Percentiles rank a stretch among this genome's conserved stretches.
These are phyloP conservation scores for Hymenoscyphus infarciens DNA, from an alignment of 2,329 filamentous ascomycete genomes.

Conservation along the genomic window DNA sequence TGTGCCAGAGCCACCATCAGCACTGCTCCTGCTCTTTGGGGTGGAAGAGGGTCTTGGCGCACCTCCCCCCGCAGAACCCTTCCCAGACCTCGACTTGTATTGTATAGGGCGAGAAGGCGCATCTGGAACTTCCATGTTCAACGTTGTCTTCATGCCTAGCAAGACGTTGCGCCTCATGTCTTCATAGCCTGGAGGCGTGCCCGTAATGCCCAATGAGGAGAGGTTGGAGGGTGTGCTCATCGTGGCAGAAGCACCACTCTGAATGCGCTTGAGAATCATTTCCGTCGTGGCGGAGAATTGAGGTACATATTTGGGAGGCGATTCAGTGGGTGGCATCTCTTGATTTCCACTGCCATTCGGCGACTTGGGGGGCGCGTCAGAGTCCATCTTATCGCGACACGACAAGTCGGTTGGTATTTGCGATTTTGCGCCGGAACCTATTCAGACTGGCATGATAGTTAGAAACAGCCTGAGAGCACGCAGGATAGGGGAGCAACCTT, in stretches of 20 bases:
- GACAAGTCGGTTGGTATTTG: constrained; percentile 3
- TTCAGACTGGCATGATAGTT: background rate
- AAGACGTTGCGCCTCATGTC: constrained; percentile 36
- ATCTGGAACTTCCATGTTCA: constrained; percentile 34
- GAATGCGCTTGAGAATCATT: constrained; percentile 37
- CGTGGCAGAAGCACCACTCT: constrained; percentile 24
- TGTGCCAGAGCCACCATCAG: constrained; percentile 14
- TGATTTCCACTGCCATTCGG: constrained; percentile 19
- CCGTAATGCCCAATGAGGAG: constrained; percentile 30
- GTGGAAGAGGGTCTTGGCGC: constrained; percentile 25
- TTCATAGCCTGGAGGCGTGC: constrained; percentile 34
- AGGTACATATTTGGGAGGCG: constrained; percentile 34
- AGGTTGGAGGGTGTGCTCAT: constrained; percentile 21
- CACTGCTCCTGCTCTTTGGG: constrained; percentile 22
- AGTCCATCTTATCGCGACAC: constrained; percentile 25
- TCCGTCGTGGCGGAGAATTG: constrained; percentile 37
- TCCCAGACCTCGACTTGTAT: constrained; percentile 11
- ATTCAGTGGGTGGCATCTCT: constrained; percentile 23
- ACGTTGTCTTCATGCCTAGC: constrained; percentile 36
- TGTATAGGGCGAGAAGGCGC: constrained; percentile 29
- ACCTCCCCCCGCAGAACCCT: constrained; percentile 18
- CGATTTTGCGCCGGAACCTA: constrained; percentile 28
- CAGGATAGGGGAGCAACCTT: constrained; percentile 5
- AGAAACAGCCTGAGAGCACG: constrained; percentile 8
- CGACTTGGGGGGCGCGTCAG: constrained; percentile 25